Evolutionary conservation across 139 green algal genomes (phyloP), one percentile per base, ranked within the genome.

Genomic region (Gonium pectorale): DNA sequence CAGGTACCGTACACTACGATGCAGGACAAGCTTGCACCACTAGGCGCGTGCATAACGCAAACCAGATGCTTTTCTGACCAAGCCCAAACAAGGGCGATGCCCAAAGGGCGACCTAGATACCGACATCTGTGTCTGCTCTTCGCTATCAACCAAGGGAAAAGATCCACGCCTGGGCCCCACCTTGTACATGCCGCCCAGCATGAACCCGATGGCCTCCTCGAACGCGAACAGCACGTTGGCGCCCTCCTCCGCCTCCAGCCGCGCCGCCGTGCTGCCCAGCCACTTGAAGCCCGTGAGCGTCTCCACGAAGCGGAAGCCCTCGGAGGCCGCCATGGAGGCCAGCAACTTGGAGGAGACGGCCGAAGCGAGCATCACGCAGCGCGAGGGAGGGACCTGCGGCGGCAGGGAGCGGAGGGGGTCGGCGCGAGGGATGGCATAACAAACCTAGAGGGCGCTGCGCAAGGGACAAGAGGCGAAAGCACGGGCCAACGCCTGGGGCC

Each of bases 261-360:
- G 22, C 41, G 91, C n/a, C 5, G 92, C 93, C 2, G 80, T 60
- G 80, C 94, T 96, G 70, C 93, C 94, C 5, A 96, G 90, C 94
- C 94, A 96, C 80, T 97, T 97, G 89, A 97, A 97, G 44, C 94
- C 94, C 19, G 94, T 95, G 41, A 97, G 90, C 5, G 94, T 95
- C 81, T 95, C 78, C 49, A 86, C 84, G 43, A 81, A 88, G 2
- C n/a, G 46, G 33, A 94, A 90, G 2, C 92, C 91, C 78, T 96
- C 93, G 5, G 26, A 60, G 11, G 60, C 81, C 15, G 92, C 94
- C 80, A 96, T 92, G 35, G 85, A 80, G 9, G 63, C 73, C 52
- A 97, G 85, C 77, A 96, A 91, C 49, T 80, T 74, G 62, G 85
- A 92, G 81, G 81, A 92, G 29, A 97, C 94, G 0, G 90, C 89